phyloP scores from a whole-genome alignment of 2,329 filamentous ascomycete species.

The Teratosphaeria gauchensis region DNA sequence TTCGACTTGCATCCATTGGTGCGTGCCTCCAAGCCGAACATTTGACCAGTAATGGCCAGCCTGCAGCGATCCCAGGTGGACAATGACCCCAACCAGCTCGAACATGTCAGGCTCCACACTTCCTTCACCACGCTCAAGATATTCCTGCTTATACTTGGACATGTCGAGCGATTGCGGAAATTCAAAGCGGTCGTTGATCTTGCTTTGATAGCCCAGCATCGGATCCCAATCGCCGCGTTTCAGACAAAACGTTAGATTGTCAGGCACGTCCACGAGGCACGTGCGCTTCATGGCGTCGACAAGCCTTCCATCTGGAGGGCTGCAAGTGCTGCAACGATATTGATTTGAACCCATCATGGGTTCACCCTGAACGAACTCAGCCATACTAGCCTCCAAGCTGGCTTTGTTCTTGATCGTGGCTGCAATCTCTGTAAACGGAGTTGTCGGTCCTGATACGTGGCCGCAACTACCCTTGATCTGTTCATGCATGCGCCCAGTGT shows the following conservation, averaged over 20 bases:
- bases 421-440: constrained; percentile 89
- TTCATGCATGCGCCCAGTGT: constrained; percentile 82
- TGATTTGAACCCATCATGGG: constrained; percentile 96
- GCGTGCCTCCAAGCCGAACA: constrained; percentile 58
- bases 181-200: constrained; percentile 91
- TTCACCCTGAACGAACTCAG: constrained; percentile 93
- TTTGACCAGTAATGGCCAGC: constrained; percentile 97
- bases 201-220: constrained; percentile 63
- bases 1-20: constrained; percentile 83
- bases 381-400: constrained; percentile 73
- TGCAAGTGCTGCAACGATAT: constrained; percentile 90
- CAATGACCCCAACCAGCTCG: constrained; percentile 86
- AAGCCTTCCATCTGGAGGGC: constrained; percentile 47
- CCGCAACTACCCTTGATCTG: constrained; percentile 91
- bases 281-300: constrained; percentile 84
- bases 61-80: constrained; percentile 86
- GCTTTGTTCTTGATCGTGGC: constrained; percentile 92
- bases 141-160: constrained; percentile 78
- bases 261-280: constrained; percentile 82
- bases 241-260: constrained; percentile 91
- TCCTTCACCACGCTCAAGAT: constrained; percentile 56
- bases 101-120: constrained; percentile 63
- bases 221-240: constrained; percentile 77
- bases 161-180: constrained; percentile 81
- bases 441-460: constrained; percentile 82